Evolutionary conservation across 225 moss, liverwort and hornwort species (phyloP), one percentile per base, ranked within the genome.

Genomic region (Polytrichum commune): DNA sequence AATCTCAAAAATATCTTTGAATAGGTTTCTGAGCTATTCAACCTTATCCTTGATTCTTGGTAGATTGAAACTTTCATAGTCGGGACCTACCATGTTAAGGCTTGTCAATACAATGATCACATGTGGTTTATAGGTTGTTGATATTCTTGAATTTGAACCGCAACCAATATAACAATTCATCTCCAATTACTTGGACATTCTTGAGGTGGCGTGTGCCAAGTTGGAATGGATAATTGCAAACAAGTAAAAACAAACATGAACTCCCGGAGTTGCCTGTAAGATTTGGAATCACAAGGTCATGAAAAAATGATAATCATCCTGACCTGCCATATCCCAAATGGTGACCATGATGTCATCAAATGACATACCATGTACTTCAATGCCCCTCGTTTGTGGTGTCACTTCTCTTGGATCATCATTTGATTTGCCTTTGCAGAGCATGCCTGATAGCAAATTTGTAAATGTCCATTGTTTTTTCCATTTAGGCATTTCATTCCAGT

Each of bases 311-410:
- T 78, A 85, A 8, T 85, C 78, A 2, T 63, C 58, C 27, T 85
- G 74, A 1, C 85, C 85, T 22, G 81, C 85, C 73, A 82, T 35
- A 46, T 85, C 85, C 82, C 81, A 85, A 0, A 85, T 6, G 10
- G 72, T 65, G 13, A 85, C 69, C 3, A 76, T 46, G 6, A 70
- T 70, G 1, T 65, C 65, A 10, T 54, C 32, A 62, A 30, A 28
- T 3, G 5, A 20, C 27, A 79, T 8, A 13, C 58, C 13, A 8
- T 70, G 53, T 13, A 85, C 79, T 62, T 85, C 81, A 54, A 85
- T 85, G 28, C 85, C 81, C 5, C 64, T 63, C 1, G 78, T 85
- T 27, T 76, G 55, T 56, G 20, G 32, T 32, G 32, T 32, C 7
- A 32, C 32, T 8, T 32, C 32, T 32, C 32, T 1, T 32, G 32